Percentiles rank a stretch among this genome's conserved stretches.
Evolutionary conservation across 768 basidiomycete species (phyloP).

Genomic region (Pulveroboletus sp.): DNA sequence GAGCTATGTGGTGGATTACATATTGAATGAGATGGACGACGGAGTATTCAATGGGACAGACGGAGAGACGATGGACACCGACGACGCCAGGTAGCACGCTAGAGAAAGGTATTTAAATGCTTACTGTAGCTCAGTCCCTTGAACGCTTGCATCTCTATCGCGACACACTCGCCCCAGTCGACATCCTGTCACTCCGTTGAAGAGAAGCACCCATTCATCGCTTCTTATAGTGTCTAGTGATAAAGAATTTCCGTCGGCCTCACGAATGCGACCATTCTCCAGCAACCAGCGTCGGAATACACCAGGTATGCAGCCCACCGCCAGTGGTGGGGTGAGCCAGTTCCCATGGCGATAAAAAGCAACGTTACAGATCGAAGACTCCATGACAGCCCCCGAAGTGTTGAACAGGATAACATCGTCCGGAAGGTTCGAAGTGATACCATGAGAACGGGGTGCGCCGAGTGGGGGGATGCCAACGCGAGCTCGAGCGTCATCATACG

Average conservation of each 20-base stretch:
- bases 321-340: constrained; percentile 65
- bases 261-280: constrained; percentile 50
- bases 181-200: constrained; percentile 71
- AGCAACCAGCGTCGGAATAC: constrained; percentile 67
- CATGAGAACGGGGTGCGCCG: constrained; percentile 1
- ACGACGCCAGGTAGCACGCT: constrained; percentile 6
- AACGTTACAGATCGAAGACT: constrained; percentile 68
- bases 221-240: constrained; percentile 38
- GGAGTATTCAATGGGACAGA: constrained; percentile 58
- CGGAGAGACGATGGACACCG: constrained; percentile 40
- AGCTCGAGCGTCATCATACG: constrained; percentile 60
- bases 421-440: constrained; percentile 13
- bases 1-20: constrained; percentile 91
- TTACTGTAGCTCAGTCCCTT: not conserved
- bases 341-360: constrained; percentile 51
- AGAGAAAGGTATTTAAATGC: constrained; percentile 16
- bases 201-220: constrained; percentile 65
- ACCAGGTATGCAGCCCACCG: constrained; percentile 68
- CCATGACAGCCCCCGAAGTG: constrained; percentile 44
- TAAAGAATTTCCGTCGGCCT: constrained; percentile 43
- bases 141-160: not conserved
- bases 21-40: constrained; percentile 83
- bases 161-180: constrained; percentile 40
- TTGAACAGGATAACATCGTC: constrained; percentile 67
- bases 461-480: constrained; percentile 44